These are phyloP conservation scores for Ambrosiella cleistominuta DNA, from an alignment of 2,329 filamentous ascomycete genomes.

Conservation along the genomic window DNA sequence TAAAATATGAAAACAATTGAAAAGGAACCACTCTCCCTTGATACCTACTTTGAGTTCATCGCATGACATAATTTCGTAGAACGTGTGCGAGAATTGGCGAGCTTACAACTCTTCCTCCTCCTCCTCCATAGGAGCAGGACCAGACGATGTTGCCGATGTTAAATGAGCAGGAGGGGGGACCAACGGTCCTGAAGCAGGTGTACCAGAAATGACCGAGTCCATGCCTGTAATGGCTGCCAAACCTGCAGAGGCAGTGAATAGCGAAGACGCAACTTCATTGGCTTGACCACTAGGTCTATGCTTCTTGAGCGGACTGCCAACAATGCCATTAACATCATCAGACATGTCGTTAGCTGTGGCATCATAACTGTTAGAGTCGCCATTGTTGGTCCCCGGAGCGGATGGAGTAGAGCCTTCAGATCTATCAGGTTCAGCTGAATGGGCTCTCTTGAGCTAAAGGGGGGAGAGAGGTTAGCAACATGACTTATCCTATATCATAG, in stretches of 20 bases:
- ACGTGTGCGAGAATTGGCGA: neutral
- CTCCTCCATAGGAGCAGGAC: conserved; percentile 11
- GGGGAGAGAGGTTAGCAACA: neutral
- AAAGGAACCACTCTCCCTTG: conserved; percentile 4
- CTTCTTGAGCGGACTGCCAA: conserved; percentile 62
- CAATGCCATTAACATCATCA: conserved; percentile 14
- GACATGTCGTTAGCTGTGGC: conserved; percentile 9
- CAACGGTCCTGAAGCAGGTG: conserved; percentile 5
- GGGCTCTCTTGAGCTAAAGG: conserved; percentile 57
- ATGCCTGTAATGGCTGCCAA: conserved; percentile 12
- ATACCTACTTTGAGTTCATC: conserved; percentile 6
- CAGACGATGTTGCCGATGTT: neutral
- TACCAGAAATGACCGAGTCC: conserved; percentile 7
- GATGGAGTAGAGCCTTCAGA: conserved; percentile 24
- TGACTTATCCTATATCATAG: neutral
- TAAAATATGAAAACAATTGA: conserved; percentile 5
- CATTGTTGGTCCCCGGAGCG: conserved; percentile 17
- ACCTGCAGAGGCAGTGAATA: conserved; percentile 11
- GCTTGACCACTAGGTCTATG: conserved; percentile 39
- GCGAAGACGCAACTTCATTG: conserved; percentile 9
- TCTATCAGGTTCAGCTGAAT: conserved; percentile 50
- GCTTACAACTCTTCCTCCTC: conserved; percentile 14
- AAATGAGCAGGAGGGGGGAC: conserved; percentile 4
- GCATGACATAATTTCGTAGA: neutral
- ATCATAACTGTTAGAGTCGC: conserved; percentile 10